Conservation (phyloP, 345 rosid species). For the Salix brachista region DNA sequence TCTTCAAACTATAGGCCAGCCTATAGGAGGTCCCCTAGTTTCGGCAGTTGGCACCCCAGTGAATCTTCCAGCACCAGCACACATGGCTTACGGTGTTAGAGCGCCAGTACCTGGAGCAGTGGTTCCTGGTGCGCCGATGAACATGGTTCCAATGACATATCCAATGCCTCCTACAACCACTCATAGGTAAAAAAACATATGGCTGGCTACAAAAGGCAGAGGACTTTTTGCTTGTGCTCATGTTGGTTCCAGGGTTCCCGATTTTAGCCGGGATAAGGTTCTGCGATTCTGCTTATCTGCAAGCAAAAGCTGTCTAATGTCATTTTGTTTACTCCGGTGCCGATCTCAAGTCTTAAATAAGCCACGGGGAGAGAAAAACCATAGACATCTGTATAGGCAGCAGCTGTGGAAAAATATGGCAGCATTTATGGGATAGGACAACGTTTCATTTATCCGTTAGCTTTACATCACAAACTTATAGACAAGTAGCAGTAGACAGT, state of each 20-base stretch:
- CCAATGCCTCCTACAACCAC: slow-evolving; percentile 65
- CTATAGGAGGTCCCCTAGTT: slow-evolving; percentile 69
- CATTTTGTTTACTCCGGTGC: slow-evolving; percentile 22
- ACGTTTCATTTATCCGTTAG: background rate
- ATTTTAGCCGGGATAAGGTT: slow-evolving; percentile 35
- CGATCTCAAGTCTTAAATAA: slow-evolving; percentile 25
- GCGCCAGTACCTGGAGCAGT: slow-evolving; percentile 40
- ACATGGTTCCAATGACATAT: slow-evolving; percentile 61
- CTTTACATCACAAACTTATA: background rate
- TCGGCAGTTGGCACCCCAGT: slow-evolving; percentile 96
- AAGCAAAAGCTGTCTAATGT: slow-evolving; percentile 26
- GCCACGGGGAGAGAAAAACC: slow-evolving; percentile 25
- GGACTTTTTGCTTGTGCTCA: slow-evolving; percentile 8
- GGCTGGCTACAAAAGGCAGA: slow-evolving; percentile 52
- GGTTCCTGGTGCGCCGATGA: slow-evolving; percentile 80
- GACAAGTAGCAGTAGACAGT: too few species aligned
- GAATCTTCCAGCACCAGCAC: slow-evolving; percentile 65
- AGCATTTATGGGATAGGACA: slow-evolving; percentile 27
- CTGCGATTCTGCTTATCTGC: slow-evolving; percentile 17
- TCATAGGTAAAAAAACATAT: slow-evolving; percentile 51
- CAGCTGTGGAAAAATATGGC: slow-evolving; percentile 19
- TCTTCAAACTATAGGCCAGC: slow-evolving; percentile 73
- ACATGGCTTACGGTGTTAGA: slow-evolving; percentile 72
- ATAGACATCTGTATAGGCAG: slow-evolving; percentile 36
- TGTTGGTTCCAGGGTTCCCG: slow-evolving; percentile 10